These are phyloP conservation scores for Petrea volubilis DNA, from an alignment of 257 asterid genomes.

Conservation along the genomic window DNA sequence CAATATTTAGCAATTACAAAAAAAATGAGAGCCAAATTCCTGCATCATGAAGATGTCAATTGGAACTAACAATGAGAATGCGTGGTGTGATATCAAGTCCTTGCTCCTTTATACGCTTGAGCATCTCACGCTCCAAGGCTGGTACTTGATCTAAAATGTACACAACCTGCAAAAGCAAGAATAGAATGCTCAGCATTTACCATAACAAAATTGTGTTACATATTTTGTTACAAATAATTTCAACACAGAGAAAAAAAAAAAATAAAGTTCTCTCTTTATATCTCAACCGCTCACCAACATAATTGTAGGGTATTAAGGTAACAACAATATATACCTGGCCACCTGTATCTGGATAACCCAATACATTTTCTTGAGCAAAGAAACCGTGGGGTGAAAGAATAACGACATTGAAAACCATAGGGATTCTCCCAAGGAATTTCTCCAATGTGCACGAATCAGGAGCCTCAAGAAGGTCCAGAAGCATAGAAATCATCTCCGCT, in stretches of 20 bases:
- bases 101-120: conserved; percentile 80
- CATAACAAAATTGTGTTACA: too few relatives aligned
- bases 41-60: background rate
- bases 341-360: conserved; percentile 84
- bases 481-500: conserved; percentile 63
- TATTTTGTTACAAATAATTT: too few relatives aligned
- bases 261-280: too few relatives aligned
- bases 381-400: conserved; percentile 81
- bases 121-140: conserved; percentile 77
- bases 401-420: conserved; percentile 80
- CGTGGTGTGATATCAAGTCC: conserved; percentile 76
- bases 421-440: conserved; percentile 65
- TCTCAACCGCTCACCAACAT: too few relatives aligned
- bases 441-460: conserved; percentile 76
- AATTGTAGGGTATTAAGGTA: too few relatives aligned
- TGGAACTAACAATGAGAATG: conserved; percentile 59
- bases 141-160: conserved; percentile 90
- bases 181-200: background rate
- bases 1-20: background rate
- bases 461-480: conserved; percentile 73
- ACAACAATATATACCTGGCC: conserved; percentile 53
- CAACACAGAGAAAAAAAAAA: too few relatives aligned
- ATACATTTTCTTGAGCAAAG: conserved; percentile 81
- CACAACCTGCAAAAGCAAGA: conserved; percentile 50
- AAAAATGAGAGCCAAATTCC: background rate